Conservation (phyloP, 2,329 filamentous ascomycete species). For the Bipolaris bicolor region DNA sequence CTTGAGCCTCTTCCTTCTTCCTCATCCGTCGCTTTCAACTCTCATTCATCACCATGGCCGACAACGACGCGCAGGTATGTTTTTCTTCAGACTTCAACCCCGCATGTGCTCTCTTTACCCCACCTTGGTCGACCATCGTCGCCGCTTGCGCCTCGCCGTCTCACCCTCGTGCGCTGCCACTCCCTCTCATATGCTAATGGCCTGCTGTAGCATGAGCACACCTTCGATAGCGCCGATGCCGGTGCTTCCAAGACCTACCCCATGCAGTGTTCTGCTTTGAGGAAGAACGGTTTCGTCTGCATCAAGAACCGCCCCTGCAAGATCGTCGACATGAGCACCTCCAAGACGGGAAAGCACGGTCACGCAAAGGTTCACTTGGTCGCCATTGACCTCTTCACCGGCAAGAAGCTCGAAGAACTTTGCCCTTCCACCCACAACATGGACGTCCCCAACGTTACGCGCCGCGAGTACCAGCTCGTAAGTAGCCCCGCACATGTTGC, state of each 20-base stretch:
- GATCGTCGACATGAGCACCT: conserved; percentile 99
- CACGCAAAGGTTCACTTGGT: conserved; percentile 99
- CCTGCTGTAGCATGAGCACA: conserved; percentile 61
- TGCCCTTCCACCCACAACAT: conserved; percentile 97
- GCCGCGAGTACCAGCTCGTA: conserved; percentile 93
- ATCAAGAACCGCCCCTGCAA: conserved; percentile 99
- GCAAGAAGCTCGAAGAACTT: conserved; percentile 99
- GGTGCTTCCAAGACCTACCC: conserved; percentile 93
- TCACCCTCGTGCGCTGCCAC: conserved; percentile 5
- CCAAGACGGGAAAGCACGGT: conserved; percentile 99
- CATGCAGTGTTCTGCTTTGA: conserved; percentile 99
- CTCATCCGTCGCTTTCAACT: conserved; percentile 40
- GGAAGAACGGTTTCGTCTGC: conserved; percentile 98
- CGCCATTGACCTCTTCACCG: conserved; percentile 98
- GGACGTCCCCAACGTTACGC: conserved; percentile 93
- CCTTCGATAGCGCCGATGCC: conserved; percentile 94
- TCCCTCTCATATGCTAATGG: conserved; percentile 25
- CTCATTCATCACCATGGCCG: conserved; percentile 63
- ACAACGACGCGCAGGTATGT: conserved; percentile 70
- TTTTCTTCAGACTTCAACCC: conserved; percentile 20
- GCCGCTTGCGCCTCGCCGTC: conserved; percentile 41
- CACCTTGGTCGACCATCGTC: conserved; percentile 45
- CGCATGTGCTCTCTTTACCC: conserved; percentile 42
- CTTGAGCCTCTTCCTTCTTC: conserved; percentile 38
- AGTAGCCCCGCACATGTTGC: conserved; percentile 53